A percentile compares a stretch with the other conserved stretches of the same genome.
Evolutionary conservation across 306 rosid genomes (phyloP).

Genomic region (Quercus mongolica): DNA sequence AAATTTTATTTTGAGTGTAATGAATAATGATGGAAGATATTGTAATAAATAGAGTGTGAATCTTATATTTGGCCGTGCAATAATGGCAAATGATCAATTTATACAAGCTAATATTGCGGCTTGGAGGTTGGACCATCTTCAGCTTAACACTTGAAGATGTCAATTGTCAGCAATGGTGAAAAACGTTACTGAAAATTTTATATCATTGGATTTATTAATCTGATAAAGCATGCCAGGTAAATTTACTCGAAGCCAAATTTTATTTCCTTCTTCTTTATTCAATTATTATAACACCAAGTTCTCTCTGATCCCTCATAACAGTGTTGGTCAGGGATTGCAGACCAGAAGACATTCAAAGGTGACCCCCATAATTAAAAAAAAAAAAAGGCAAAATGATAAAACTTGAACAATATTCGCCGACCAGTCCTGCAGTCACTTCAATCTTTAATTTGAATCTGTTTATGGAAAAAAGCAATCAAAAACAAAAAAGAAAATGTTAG

Average conservation of each 20-base stretch:
- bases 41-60: no score
- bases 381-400: background rate
- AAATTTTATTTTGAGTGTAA: no score
- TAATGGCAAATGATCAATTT: no score
- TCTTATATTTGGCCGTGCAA: no score
- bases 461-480: background rate
- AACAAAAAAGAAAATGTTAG: background rate
- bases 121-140: no score
- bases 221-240: no score
- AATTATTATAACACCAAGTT: background rate
- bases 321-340: background rate
- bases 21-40: no score
- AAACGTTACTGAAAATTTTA: no score
- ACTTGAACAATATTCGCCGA: conserved; percentile 16
- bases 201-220: no score
- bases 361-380: background rate
- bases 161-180: no score
- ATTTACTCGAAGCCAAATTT: background rate
- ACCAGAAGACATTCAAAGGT: background rate
- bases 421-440: background rate
- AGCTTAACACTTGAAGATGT: no score
- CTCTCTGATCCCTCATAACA: background rate
- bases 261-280: background rate
- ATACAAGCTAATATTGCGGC: no score
- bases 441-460: conserved; percentile 21